Base-by-base conservation (phyloP, 768 basidiomycete species). In the Crepidotus variabilis region DNA sequence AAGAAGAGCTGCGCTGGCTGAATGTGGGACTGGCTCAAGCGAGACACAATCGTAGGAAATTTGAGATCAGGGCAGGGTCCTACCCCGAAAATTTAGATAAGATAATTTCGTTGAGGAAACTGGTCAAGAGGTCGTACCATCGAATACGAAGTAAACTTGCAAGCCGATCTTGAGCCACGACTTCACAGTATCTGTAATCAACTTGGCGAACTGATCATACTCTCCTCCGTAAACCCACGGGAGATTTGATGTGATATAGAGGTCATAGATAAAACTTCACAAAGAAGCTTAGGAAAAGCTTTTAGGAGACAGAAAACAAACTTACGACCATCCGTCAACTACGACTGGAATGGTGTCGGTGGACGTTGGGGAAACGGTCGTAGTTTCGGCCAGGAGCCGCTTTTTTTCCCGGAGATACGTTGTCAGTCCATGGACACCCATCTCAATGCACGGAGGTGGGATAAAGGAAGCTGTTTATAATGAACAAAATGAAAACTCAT, bases 151-250 rank as follows among this genome's bases (percentile, higher is more conserved):
- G 63, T 82, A 77, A 6, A 90, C 71, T 51, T 74, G 73, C 36
- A 92, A 67, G 20, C 89, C 87, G 9, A 90, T 73, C 22, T 74
- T 71, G 47, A 87, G 76, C 92, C 90, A 92, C 11, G 86, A 83
- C 57, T 77, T 67, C 11, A 88, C 82, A 14, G 86, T 78, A 48
- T 61, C 68, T 46, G 65, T 68, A 2, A 88, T 75, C 16, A 81
- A 68, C n/a, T 67, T 62, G 7, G 70, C 68, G 58, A 90, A 87
- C 52, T 77, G 77, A 1, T 68, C 64, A 61, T 90, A 90, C 69
- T 94, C 90, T 11, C 92, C 92, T 6, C 92, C 92, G 63, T 90
- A 94, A 0, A 90, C 88, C 92, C 91, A 93, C 6, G 89, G 85
- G 48, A 91, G 72, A 55, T 72, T 76, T 1, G 85, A 84, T 53